Conservation (phyloP, 2,329 filamentous ascomycete species). For the Neonectria hederae region DNA sequence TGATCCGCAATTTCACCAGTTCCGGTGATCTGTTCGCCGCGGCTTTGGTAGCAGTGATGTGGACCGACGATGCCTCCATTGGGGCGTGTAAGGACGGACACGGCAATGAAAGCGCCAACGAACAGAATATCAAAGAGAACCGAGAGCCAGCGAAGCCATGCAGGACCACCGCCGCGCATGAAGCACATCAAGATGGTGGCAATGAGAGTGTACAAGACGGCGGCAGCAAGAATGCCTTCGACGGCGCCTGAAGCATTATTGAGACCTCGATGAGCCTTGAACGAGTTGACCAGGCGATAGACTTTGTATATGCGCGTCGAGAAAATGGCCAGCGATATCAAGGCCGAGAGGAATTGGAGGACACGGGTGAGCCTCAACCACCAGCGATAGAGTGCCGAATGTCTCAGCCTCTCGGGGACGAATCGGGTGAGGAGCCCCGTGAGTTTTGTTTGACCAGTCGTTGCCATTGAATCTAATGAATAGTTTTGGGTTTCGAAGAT, state of each 20-base stretch:
- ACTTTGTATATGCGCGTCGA: not conserved
- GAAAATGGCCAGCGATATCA: not conserved
- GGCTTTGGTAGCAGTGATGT: not conserved
- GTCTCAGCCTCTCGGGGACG: not conserved
- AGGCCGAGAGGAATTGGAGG: not conserved
- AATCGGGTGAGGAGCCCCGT: not conserved
- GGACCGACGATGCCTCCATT: not conserved
- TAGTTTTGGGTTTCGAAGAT: not conserved
- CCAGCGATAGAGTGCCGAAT: not conserved
- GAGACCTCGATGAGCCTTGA: slow-evolving; percentile 20
- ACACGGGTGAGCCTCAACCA: not conserved
- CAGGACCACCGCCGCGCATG: slow-evolving; percentile 22
- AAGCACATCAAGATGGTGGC: slow-evolving; percentile 20
- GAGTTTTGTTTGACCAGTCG: not conserved
- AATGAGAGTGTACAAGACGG: slow-evolving; percentile 29
- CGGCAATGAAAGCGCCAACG: not conserved
- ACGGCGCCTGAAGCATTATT: slow-evolving; percentile 24
- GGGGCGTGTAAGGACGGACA: not conserved
- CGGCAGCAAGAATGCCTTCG: slow-evolving; percentile 31
- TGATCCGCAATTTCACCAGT: not conserved
- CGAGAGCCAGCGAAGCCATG: not conserved
- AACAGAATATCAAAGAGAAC: not conserved
- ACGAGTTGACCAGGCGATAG: not conserved
- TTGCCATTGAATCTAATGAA: not conserved
- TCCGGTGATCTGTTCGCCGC: not conserved